These are phyloP conservation scores for Vaccinium vitisidaea DNA, from an alignment of 148 eudicot species.

Conservation along the genomic window DNA sequence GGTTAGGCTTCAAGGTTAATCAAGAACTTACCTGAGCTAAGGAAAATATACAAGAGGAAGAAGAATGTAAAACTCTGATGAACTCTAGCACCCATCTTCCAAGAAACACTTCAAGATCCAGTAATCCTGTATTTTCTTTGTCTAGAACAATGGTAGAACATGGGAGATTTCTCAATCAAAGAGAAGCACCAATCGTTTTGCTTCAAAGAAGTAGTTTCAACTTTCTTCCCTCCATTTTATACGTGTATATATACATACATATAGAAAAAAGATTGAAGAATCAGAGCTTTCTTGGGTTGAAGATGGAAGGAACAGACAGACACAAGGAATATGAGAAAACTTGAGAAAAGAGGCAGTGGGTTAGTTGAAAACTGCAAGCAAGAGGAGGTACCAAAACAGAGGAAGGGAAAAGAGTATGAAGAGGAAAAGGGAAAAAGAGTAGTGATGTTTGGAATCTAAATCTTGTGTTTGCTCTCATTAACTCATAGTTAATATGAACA, in stretches of 20 bases:
- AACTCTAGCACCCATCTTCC: constrained; percentile 40
- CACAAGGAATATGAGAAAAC: constrained; percentile 81
- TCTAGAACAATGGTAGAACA: background rate
- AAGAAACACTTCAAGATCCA: background rate
- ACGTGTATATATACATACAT: constrained; percentile 16
- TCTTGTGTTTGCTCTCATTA: constrained; percentile 28
- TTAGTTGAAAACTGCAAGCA: constrained; percentile 67
- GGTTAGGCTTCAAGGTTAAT: background rate
- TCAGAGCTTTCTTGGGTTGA: constrained; percentile 73
- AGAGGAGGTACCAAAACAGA: constrained; percentile 33
- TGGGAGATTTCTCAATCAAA: constrained; percentile 27
- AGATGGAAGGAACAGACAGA: constrained; percentile 48
- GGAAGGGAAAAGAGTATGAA: constrained; percentile 17
- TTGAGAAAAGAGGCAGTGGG: constrained; percentile 63
- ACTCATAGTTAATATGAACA: background rate
- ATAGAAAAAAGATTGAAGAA: constrained; percentile 49
- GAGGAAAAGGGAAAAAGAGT: constrained; percentile 30
- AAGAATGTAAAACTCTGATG: constrained; percentile 34
- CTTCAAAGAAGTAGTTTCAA: constrained; percentile 40
- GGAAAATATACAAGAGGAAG: constrained; percentile 43
- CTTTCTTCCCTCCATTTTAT: constrained; percentile 7
- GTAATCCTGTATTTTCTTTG: background rate
- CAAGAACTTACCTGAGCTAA: constrained; percentile 54
- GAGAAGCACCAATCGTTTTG: constrained; percentile 21
- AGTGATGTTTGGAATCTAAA: constrained; percentile 39